Evolutionary conservation across 305 asterid species (phyloP), one percentile per base, ranked within the genome.

Genomic region (Ajuga reptans): DNA sequence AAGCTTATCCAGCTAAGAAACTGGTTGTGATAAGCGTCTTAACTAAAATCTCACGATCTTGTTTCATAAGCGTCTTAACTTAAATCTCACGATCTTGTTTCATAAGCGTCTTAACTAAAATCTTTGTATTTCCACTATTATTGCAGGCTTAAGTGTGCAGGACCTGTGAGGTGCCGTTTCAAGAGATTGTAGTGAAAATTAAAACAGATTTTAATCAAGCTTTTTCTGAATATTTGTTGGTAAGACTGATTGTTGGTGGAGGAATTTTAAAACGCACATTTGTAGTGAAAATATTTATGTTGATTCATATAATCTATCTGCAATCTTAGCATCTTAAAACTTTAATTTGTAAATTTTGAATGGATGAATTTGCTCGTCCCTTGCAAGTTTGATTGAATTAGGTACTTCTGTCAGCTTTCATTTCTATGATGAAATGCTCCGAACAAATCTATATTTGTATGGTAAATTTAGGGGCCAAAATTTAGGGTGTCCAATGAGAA

Each of bases 101-200:
- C n/a, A n/a, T n/a, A n/a, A n/a, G n/a, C n/a, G n/a, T n/a, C n/a
- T n/a, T 4, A 3, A 72, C 53, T 11, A n/a, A 11, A 17, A 57
- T 58, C 39, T 33, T 65, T 61, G 16, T 1, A n/a, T n/a, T n/a
- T 65, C 60, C 43, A 3, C 33, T 18, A 17, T 36, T 3, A 36
- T 61, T 69, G 29, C 81, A 80, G 84, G 84, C 60, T 70, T 80
- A 18, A 80, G 77, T 6, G 84, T 80, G 34, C 81, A 76, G 56
- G 84, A 80, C 52, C 77, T 80, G 69, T 76, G 69, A 37, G 62
- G 56, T 29, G 37, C 68, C 0, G 15, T 62, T 31, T 1, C 46
- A 3, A 3, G 27, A 27, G 41, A 14, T 3, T 39, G 62, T 56
- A 34, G 36, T 64, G 8, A 0, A 14, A 14, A n/a, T n/a, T 7